Evolutionary conservation across 345 rosid genomes (phyloP).

Genomic region (Bruguiera parviflora): DNA sequence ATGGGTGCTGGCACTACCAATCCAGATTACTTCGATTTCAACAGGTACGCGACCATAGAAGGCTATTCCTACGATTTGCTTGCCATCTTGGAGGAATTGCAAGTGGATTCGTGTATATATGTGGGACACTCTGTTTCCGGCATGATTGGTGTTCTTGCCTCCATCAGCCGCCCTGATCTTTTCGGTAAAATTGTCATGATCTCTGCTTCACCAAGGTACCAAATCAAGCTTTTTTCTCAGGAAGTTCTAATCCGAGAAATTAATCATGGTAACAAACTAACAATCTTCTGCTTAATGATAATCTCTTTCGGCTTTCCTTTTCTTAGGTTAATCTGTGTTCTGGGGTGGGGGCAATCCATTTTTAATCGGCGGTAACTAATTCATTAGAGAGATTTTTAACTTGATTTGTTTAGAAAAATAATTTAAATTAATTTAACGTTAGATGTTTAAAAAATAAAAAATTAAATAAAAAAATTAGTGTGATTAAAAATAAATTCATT

Average conservation of each 20-base stretch:
- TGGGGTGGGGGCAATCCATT: too few relatives aligned
- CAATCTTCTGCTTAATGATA: not conserved
- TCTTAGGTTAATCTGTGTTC: too few relatives aligned
- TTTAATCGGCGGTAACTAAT: too few relatives aligned
- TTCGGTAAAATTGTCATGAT: conserved; percentile 71
- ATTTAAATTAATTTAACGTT: too few relatives aligned
- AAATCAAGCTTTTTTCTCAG: too few relatives aligned
- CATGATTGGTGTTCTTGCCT: conserved; percentile 77
- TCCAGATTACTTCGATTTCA: conserved; percentile 81
- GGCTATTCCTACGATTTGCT: conserved; percentile 77
- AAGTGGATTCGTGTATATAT: conserved; percentile 47
- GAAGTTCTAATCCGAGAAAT: too few relatives aligned
- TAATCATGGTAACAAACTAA: not conserved
- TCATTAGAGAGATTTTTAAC: too few relatives aligned
- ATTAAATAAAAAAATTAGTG: too few relatives aligned
- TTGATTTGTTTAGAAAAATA: too few relatives aligned
- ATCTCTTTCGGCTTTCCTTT: not conserved
- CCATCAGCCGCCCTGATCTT: conserved; percentile 77
- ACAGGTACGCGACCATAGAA: conserved; percentile 66
- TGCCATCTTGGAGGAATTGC: conserved; percentile 70
- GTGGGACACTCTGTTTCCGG: conserved; percentile 89
- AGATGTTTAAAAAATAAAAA: too few relatives aligned
- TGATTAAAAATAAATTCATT: too few relatives aligned
- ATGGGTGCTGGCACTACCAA: conserved; percentile 95
- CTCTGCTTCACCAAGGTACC: conserved; percentile 75